Base-by-base conservation (phyloP, 129 eudicot genomes). In the Silybum marianum region DNA sequence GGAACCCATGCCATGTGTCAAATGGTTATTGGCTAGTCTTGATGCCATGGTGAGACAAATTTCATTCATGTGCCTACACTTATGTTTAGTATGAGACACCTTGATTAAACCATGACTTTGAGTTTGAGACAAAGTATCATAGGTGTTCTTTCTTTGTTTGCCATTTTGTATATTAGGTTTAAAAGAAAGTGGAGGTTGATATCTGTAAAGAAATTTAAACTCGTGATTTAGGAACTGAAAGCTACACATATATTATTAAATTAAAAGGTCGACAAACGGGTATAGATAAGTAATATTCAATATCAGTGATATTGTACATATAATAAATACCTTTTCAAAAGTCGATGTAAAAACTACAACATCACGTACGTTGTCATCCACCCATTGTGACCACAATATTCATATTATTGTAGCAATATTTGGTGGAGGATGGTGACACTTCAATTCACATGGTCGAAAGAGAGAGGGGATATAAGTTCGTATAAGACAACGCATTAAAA, bases 71-170 rank as follows among this genome's bases (percentile, higher is more conserved):
- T 72, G 78, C 21, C 66, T 80, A 62, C 78, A 8, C n/a, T 42
- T 36, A 80, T 71, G 10, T 73, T 63, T 54, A 25, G 14, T 70
- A 69, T 48, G 62, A 68, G 60, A 42, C 84, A 58, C 71, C 36
- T 75, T 82, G 85, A 75, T 75, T 82, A 75, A 75, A 32, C 80
- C 19, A 68, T 25, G 48, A 32, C 77, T 5, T 34, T 48, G 63
- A 38, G 19, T 19, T 78, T 44, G 30, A 25, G 19, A 68, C 68
- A 78, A 78, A 62, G 75, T 78, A 6, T 19, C 32, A 68, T 9
- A 42, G 46, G 12, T 78, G 16, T 78, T 22, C 14, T 19, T 72
- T 19, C 9, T 72, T 39, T 72, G 58, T 72, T 58, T 58, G 60
- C 7, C 23, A 18, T 1, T 18, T 58, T 4, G 1, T 58, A 18